Percentiles rank a stretch among this genome's conserved stretches.
These are phyloP conservation scores for Tulasnella sp. DNA, from an alignment of 768 basidiomycete species.

Conservation along the genomic window DNA sequence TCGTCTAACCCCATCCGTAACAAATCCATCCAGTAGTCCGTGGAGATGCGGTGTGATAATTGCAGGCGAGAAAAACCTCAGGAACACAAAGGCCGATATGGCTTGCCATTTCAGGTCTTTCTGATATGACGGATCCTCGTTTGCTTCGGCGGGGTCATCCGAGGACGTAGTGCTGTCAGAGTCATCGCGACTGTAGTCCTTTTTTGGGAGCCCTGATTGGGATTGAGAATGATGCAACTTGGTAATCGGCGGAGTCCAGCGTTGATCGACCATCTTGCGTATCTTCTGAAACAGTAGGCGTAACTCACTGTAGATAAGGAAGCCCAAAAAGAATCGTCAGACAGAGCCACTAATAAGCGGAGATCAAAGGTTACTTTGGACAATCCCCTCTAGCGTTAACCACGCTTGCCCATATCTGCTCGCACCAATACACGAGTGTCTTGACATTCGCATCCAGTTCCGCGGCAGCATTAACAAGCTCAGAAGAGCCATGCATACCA, in stretches of 20 bases:
- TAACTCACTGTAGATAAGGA: constrained; percentile 46
- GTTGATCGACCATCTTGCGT: constrained; percentile 56
- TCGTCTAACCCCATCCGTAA: constrained; percentile 54
- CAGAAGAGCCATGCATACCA: neutral
- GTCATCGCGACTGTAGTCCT: neutral
- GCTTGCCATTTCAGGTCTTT: constrained; percentile 56
- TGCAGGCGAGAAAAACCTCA: constrained; percentile 82
- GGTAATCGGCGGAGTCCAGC: constrained; percentile 4
- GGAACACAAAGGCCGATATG: constrained; percentile 81
- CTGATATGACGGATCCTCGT: neutral
- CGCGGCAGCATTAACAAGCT: neutral
- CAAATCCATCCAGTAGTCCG: constrained; percentile 38
- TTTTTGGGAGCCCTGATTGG: neutral
- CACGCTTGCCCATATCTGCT: constrained; percentile 71
- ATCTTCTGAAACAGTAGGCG: constrained; percentile 58
- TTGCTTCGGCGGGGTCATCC: neutral
- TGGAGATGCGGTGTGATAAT: constrained; percentile 65
- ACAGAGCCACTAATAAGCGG: neutral
- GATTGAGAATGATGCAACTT: constrained; percentile 14
- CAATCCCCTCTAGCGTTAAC: constrained; percentile 63
- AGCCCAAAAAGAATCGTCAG: neutral
- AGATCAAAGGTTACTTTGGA: constrained; percentile 41
- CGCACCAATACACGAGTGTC: constrained; percentile 64
- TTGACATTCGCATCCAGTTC: constrained; percentile 60
- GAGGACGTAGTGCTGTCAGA: neutral